Conservation (phyloP, 2,329 filamentous ascomycete genomes). For the Periglandula ipomoeae region DNA sequence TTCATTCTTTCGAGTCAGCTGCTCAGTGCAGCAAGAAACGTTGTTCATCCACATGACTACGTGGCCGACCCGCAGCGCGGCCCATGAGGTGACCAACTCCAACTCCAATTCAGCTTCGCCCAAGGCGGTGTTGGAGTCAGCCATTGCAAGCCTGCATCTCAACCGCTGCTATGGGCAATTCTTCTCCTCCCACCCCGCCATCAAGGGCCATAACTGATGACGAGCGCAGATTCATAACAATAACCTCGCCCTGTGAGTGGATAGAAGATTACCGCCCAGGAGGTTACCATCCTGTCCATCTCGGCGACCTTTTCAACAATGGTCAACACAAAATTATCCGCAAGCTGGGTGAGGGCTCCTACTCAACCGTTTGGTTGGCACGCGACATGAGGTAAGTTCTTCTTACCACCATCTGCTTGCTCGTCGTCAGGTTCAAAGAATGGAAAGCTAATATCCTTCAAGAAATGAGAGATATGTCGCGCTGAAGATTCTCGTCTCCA, state of each 20-base stretch:
- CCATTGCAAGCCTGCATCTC: background rate
- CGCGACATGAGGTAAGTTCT: conserved; percentile 13
- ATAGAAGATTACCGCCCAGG: conserved; percentile 26
- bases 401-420: background rate
- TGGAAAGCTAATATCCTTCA: conserved; percentile 8
- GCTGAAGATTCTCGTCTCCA: conserved; percentile 18
- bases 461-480: conserved; percentile 16
- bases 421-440: no score
- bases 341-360: conserved; percentile 36
- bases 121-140: background rate
- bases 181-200: conserved; percentile 11
- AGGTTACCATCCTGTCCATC: conserved; percentile 32
- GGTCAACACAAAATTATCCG: conserved; percentile 32
- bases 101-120: background rate
- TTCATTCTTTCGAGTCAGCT: no score
- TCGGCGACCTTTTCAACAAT: conserved; percentile 30
- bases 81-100: no score
- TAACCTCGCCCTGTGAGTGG: conserved; percentile 20
- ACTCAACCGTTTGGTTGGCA: conserved; percentile 38
- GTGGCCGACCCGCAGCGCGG: no score
- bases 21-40: no score
- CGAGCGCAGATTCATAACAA: conserved; percentile 16
- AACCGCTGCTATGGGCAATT: background rate
- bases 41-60: no score
- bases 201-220: conserved; percentile 10